phyloP scores from a whole-genome alignment of 2,329 filamentous ascomycete genomes.

The Colletotrichum liriopes region DNA sequence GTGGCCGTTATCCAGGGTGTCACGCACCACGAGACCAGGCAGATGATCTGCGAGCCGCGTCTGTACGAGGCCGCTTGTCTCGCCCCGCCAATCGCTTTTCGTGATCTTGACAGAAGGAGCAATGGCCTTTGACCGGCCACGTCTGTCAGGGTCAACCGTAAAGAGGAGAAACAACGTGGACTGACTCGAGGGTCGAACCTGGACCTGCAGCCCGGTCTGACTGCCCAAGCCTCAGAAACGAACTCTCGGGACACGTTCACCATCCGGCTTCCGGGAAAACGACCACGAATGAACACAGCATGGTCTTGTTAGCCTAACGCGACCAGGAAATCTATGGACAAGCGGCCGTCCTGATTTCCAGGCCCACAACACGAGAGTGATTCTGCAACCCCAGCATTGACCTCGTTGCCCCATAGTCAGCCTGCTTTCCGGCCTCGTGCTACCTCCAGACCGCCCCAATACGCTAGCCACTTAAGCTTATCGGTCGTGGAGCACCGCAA shows the following conservation, averaged over 20 bases:
- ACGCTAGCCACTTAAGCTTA: conserved; percentile 41
- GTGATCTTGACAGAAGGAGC: conserved; percentile 25
- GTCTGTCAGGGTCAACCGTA: background rate
- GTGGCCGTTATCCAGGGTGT: conserved; percentile 19
- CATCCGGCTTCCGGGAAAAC: conserved; percentile 19
- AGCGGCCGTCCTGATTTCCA: conserved; percentile 6
- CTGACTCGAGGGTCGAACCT: conserved; percentile 12
- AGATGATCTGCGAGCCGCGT: conserved; percentile 28
- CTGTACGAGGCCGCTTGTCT: background rate
- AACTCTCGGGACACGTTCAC: conserved; percentile 3
- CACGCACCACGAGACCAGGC: conserved; percentile 17
- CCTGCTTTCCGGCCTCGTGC: conserved; percentile 13
- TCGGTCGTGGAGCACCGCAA: conserved; percentile 17
- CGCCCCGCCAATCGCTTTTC: conserved; percentile 14
- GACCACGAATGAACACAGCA: conserved; percentile 12
- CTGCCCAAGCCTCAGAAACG: conserved; percentile 1
- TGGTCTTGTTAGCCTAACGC: background rate
- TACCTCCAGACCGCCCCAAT: conserved; percentile 17
- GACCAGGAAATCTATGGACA: background rate
- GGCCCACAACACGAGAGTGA: conserved; percentile 6
- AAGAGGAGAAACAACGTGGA: background rate
- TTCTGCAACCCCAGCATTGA: conserved; percentile 22
- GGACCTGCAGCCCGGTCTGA: background rate
- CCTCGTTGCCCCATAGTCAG: conserved; percentile 7
- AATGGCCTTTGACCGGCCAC: conserved; percentile 1